A percentile compares a stretch with the other conserved stretches of the same genome.
phyloP scores from a whole-genome alignment of 2,329 filamentous ascomycete genomes.

The Laburnicola sp. region DNA sequence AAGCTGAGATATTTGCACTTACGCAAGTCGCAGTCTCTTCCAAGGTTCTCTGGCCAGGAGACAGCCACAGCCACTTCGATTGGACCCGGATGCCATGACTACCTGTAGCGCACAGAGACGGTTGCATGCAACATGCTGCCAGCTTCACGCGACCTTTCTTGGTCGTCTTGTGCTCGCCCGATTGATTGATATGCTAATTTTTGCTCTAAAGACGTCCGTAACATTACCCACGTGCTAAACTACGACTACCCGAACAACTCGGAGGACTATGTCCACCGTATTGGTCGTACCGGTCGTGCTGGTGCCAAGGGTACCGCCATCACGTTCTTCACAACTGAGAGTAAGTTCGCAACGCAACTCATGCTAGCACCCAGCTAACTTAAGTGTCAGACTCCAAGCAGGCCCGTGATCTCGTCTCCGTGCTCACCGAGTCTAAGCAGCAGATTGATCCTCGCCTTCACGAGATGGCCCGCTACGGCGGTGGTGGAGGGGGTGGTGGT shows the following conservation, averaged over 20 bases:
- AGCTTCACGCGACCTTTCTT: constrained; percentile 63
- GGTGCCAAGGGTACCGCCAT: constrained; percentile 95
- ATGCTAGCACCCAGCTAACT: constrained; percentile 32
- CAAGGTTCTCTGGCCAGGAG: constrained; percentile 70
- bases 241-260: constrained; percentile 99
- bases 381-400: constrained; percentile 54
- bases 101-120: constrained; percentile 59
- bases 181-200: constrained; percentile 72
- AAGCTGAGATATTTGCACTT: constrained; percentile 78
- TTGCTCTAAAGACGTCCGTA: constrained; percentile 92
- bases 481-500: constrained; percentile 74
- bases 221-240: constrained; percentile 99
- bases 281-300: constrained; percentile 69
- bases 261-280: constrained; percentile 70
- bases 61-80: constrained; percentile 55
- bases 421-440: constrained; percentile 96
- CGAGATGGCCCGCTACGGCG: constrained; percentile 93
- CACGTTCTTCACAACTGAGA: constrained; percentile 98
- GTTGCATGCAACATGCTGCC: constrained; percentile 57
- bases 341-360: constrained; percentile 61
- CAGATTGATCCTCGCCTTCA: constrained; percentile 93
- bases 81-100: constrained; percentile 49
- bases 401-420: constrained; percentile 92
- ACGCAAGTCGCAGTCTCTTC: constrained; percentile 69
- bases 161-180: constrained; percentile 52